A percentile compares a stretch with the other conserved stretches of the same genome.
Evolutionary conservation across 2,329 filamentous ascomycete species (phyloP).

Genomic region (Ceratocystis cacaofunesta): DNA sequence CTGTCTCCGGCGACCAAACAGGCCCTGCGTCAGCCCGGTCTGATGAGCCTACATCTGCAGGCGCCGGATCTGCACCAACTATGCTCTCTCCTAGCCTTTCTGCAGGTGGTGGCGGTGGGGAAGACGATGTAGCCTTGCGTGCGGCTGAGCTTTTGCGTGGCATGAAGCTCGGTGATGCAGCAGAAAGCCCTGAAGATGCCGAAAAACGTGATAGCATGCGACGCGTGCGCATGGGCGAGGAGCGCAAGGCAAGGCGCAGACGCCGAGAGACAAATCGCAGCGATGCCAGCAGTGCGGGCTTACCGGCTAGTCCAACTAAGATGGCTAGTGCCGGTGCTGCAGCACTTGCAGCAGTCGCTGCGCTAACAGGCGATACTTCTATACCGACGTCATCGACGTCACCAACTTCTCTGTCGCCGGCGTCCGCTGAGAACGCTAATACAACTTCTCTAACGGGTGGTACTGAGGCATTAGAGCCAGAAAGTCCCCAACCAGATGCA

Average conservation of each 20-base stretch:
- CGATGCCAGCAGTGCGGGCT: conserved; percentile 19
- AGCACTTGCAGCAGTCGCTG: not conserved
- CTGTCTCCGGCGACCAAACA: not conserved
- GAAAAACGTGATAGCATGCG: conserved; percentile 47
- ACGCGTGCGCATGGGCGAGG: conserved; percentile 63
- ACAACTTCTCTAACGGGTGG: not conserved
- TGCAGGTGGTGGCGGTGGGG: conserved; percentile 30
- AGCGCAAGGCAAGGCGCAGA: conserved; percentile 51
- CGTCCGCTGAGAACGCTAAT: not conserved
- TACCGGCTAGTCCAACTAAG: conserved; percentile 19
- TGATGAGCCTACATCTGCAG: conserved; percentile 22
- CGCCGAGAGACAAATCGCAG: conserved; percentile 44
- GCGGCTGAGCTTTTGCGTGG: conserved; percentile 74
- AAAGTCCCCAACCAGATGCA: not conserved
- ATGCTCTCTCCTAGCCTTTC: conserved; percentile 32
- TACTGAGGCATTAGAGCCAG: not conserved
- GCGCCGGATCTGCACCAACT: conserved; percentile 20
- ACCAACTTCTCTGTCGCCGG: not conserved
- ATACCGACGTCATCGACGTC: not conserved
- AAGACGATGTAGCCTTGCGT: conserved; percentile 67
- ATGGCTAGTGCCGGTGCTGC: conserved; percentile 15
- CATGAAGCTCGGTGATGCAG: conserved; percentile 52
- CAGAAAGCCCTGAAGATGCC: conserved; percentile 34
- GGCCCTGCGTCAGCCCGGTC: conserved; percentile 23
- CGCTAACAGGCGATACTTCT: not conserved